phyloP scores from a whole-genome alignment of 169 alveolate species.

The Cryptosporidium baileyi region DNA sequence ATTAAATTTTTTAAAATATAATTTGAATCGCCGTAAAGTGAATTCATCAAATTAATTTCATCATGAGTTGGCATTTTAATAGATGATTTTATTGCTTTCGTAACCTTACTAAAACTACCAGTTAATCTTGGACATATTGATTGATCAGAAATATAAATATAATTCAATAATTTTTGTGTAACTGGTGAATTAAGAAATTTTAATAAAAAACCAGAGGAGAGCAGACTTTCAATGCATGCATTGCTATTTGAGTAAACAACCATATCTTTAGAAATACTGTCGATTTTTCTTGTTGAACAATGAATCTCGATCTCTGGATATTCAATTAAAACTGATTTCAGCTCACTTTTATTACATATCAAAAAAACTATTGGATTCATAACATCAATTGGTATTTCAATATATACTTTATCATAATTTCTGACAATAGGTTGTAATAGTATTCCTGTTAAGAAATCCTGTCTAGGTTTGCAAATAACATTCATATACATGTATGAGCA shows the following conservation, averaged over 20 bases:
- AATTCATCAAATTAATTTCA: slow-evolving; percentile 1
- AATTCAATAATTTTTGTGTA: neutral
- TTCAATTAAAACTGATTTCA: slow-evolving; percentile 22
- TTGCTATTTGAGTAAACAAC: slow-evolving; percentile 41
- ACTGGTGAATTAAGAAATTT: neutral
- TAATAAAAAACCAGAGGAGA: neutral
- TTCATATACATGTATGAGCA: slow-evolving; percentile 53
- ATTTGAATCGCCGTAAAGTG: neutral
- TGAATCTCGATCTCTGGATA: slow-evolving; percentile 68
- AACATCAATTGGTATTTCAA: slow-evolving; percentile 50
- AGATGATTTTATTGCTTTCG: slow-evolving; percentile 5
- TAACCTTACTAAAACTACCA: slow-evolving; percentile 3
- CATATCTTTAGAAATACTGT: neutral
- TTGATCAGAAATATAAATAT: slow-evolving; percentile 59
- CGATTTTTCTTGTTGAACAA: slow-evolving; percentile 20
- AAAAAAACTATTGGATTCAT: slow-evolving; percentile 53
- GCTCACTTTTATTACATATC: slow-evolving; percentile 1
- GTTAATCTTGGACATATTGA: slow-evolving; percentile 62
- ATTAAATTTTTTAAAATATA: slow-evolving; percentile 22
- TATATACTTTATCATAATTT: slow-evolving; percentile 18
- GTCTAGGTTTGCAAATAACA: slow-evolving; percentile 56
- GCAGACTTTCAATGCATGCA: slow-evolving; percentile 9
- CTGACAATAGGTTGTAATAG: slow-evolving; percentile 18
- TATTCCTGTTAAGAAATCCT: slow-evolving; percentile 53
- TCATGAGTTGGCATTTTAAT: slow-evolving; percentile 4